A percentile compares a stretch with the other conserved stretches of the same genome.
Evolutionary conservation across 148 eudicot genomes (phyloP).

Genomic region (Rhododendron williamsianum): DNA sequence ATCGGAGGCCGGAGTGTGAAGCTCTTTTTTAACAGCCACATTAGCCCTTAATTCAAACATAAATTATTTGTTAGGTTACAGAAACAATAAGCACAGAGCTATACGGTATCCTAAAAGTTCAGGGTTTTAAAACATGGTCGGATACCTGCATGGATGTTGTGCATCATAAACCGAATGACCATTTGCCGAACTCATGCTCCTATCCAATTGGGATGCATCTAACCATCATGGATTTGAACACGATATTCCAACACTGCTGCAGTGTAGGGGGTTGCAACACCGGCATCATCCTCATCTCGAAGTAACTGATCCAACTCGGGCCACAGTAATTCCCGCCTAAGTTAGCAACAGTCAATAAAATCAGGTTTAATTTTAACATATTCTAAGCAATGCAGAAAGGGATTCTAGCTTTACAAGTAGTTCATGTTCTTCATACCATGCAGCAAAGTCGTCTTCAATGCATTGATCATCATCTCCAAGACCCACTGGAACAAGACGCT

Average conservation of each 20-base stretch:
- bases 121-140: background rate
- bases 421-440: slow-evolving; percentile 50
- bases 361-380: background rate
- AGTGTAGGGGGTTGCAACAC: slow-evolving; percentile 83
- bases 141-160: slow-evolving; percentile 92
- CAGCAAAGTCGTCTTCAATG: slow-evolving; percentile 95
- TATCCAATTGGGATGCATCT: slow-evolving; percentile 34
- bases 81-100: background rate
- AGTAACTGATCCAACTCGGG: slow-evolving; percentile 85
- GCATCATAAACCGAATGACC: slow-evolving; percentile 76
- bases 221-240: slow-evolving; percentile 46
- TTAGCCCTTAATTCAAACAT: slow-evolving; percentile 39
- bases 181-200: slow-evolving; percentile 57
- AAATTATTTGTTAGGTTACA: slow-evolving; percentile 12
- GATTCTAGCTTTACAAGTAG: background rate
- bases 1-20: slow-evolving; percentile 81
- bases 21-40: slow-evolving; percentile 87
- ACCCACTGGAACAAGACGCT: slow-evolving; percentile 79
- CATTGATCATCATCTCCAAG: slow-evolving; percentile 96
- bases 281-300: slow-evolving; percentile 50
- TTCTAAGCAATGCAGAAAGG: no score
- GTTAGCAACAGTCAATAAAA: slow-evolving; percentile 7
- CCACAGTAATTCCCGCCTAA: slow-evolving; percentile 86
- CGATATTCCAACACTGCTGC: slow-evolving; percentile 87
- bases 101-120: background rate